Base-by-base conservation (phyloP, 192 early-diverging fungal species). In the Oehlia diaphana region DNA sequence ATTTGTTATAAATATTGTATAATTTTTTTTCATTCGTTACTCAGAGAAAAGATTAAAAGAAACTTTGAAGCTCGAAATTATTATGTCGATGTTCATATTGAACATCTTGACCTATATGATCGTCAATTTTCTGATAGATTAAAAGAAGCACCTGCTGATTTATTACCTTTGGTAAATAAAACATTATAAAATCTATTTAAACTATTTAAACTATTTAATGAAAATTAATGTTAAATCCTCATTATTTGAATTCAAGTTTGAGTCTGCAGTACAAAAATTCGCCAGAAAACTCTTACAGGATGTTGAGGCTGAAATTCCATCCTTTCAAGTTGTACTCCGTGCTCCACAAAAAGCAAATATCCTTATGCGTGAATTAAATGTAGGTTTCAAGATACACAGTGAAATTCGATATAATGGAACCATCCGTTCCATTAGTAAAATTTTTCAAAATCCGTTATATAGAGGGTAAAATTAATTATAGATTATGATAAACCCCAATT, bases 281-380 rank as follows among this genome's bases (percentile, higher is more conserved):
- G 68, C 47, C 8, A 31, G 21, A 21, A 21, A 67, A 35, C 33
- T 44, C 64, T 76, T 53, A 19, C 14, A 35, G 21, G 44, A 72
- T 28, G 49, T 49, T 7, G 44, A 72, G 33, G 26, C 31, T 50
- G n/a, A 16, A 28, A 72, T 72, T 50, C 71, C 47, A 19, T 4
- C 47, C 2, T 72, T 72, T 49, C 71, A 72, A 72, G 44, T 73
- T 74, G 79, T 63, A 21, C 28, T 61, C 72, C 66, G 35, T 74
- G 68, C 21, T 63, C 23, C 95, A 28, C 93, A 92, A 80, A 93
- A 94, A 64, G 95, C 95, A 83, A 89, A 95, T 50, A 89, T 95
- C 42, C 93, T 95, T 68, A 95, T 99, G 70, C 90, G 98, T 80
- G 91, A 95, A 72, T 87, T 99, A 42, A 94, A 94, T 82, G 96